Conservation (phyloP, 2,329 filamentous ascomycete genomes). For the Diaporthe citriasiana region DNA sequence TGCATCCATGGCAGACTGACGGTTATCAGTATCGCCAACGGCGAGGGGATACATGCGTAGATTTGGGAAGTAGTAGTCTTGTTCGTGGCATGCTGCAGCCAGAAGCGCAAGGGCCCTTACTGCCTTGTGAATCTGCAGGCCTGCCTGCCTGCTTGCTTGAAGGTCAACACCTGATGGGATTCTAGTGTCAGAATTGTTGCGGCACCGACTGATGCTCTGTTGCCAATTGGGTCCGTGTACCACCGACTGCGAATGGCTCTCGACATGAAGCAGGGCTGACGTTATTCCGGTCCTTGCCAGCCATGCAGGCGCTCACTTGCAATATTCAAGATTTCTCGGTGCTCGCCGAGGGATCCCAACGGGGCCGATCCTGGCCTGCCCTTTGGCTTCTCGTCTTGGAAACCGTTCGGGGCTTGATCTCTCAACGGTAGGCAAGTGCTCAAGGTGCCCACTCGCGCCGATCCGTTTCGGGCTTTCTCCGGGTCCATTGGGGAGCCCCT, state of each 20-base stretch:
- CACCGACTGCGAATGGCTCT: not conserved
- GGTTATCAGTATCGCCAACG: not conserved
- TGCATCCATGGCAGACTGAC: not conserved
- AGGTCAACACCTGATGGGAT: not conserved
- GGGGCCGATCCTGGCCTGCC: not conserved
- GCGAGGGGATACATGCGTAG: not conserved
- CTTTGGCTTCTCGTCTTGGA: not conserved
- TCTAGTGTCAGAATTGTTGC: not conserved
- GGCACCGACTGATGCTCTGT: not conserved
- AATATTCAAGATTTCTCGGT: not conserved
- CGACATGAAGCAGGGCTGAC: not conserved
- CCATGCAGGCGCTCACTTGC: not conserved
- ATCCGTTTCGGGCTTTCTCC: slow-evolving; percentile 25
- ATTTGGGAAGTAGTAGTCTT: not conserved
- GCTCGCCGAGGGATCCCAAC: slow-evolving; percentile 1
- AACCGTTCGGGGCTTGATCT: not conserved
- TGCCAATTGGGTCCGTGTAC: not conserved
- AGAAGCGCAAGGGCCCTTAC: not conserved
- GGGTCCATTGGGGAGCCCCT: slow-evolving; percentile 12
- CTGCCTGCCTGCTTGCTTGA: not conserved
- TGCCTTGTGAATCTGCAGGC: not conserved
- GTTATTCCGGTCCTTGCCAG: not conserved
- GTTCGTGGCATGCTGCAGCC: not conserved
- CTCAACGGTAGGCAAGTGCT: not conserved
- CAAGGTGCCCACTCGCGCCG: slow-evolving; percentile 19